A percentile compares a stretch with the other conserved stretches of the same genome.
Evolutionary conservation across 345 rosid genomes (phyloP).

Genomic region (Lepidium aucheri): DNA sequence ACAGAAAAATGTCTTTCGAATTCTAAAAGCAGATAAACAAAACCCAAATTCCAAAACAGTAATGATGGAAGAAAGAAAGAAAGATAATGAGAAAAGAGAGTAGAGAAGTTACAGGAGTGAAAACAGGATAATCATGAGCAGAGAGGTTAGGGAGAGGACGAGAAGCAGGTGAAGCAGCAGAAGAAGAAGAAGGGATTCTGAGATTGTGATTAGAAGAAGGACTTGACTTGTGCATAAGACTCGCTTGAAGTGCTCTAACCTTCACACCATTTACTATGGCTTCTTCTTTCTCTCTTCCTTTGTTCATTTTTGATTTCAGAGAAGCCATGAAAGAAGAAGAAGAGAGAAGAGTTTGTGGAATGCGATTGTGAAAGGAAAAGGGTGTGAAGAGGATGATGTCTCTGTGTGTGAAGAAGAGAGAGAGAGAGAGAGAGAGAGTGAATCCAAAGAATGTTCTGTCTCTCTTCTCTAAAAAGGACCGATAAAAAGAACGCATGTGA

Average conservation of each 20-base stretch:
- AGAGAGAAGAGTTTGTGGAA: too few relatives aligned
- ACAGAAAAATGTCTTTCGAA: not conserved
- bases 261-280: conserved; percentile 90
- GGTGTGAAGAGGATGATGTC: conserved; percentile 33
- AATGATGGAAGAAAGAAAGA: not conserved
- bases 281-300: conserved; percentile 49
- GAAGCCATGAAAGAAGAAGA: conserved; percentile 50
- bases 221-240: conserved; percentile 58
- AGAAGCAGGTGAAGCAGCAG: conserved; percentile 55
- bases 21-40: not conserved
- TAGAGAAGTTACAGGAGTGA: conserved; percentile 67
- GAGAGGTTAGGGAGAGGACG: conserved; percentile 52
- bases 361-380: not conserved
- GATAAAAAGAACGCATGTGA: conserved; percentile 41
- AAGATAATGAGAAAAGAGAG: not conserved
- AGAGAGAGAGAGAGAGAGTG: conserved; percentile 12
- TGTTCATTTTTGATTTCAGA: conserved; percentile 27
- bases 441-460: conserved; percentile 43
- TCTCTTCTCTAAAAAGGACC: conserved; percentile 28
- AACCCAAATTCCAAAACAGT: conserved; percentile 18
- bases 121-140: conserved; percentile 94
- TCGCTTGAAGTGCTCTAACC: conserved; percentile 75
- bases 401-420: conserved; percentile 16
- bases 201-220: conserved; percentile 37
- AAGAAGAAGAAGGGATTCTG: conserved; percentile 34